A percentile compares a stretch with the other conserved stretches of the same genome.
phyloP scores from a whole-genome alignment of 768 basidiomycete genomes.

The Sarcodon aspratus region DNA sequence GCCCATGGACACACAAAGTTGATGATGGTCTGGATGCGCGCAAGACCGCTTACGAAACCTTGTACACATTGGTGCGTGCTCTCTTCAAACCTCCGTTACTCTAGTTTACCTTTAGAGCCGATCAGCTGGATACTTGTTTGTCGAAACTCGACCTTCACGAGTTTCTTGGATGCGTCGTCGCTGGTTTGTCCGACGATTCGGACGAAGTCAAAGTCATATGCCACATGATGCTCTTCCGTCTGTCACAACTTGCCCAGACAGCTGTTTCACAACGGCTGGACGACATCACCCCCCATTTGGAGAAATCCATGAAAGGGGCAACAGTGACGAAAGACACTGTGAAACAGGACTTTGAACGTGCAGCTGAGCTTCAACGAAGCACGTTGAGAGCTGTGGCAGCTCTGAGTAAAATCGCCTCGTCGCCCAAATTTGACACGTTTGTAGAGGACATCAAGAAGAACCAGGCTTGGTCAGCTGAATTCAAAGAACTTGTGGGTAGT shows the following conservation, averaged over 20 bases:
- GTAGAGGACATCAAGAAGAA: conserved; percentile 65
- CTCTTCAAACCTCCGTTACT: not conserved
- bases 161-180: conserved; percentile 72
- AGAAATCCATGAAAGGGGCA: conserved; percentile 83
- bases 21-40: conserved; percentile 95
- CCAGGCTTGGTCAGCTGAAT: conserved; percentile 55
- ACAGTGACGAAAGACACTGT: conserved; percentile 91
- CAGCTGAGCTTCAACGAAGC: conserved; percentile 85
- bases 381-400: conserved; percentile 83
- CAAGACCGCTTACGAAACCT: conserved; percentile 95
- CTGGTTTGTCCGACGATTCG: conserved; percentile 77
- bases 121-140: conserved; percentile 84
- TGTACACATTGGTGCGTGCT: conserved; percentile 77
- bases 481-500: conserved; percentile 40
- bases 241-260: conserved; percentile 77
- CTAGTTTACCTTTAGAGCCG: not conserved
- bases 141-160: conserved; percentile 78
- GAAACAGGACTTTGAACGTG: conserved; percentile 82
- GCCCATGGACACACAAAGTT: conserved; percentile 93
- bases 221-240: conserved; percentile 89
- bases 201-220: conserved; percentile 97
- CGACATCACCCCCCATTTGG: conserved; percentile 72
- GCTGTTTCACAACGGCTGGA: conserved; percentile 77
- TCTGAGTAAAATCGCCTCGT: conserved; percentile 60
- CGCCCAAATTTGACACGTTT: conserved; percentile 67